Evolutionary conservation across 441 rosid genomes (phyloP).

Genomic region (Metrosideros polymorpha): DNA sequence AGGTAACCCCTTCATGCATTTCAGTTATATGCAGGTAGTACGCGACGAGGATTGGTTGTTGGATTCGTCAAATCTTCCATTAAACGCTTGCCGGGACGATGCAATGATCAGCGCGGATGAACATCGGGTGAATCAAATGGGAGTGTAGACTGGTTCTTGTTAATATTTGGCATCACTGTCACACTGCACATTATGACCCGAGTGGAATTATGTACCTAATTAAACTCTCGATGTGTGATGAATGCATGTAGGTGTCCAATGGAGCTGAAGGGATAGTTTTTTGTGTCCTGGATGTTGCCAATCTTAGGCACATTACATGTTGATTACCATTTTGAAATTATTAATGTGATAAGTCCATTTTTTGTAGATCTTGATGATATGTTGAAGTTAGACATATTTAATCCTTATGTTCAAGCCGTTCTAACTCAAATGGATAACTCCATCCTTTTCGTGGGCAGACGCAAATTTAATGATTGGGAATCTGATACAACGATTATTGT

Average conservation of each 20-base stretch:
- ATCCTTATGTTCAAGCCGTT: background rate
- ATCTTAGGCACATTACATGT: background rate
- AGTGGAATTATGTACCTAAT: background rate
- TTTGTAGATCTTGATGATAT: background rate
- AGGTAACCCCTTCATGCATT: background rate
- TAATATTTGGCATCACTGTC: background rate
- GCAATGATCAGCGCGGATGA: background rate
- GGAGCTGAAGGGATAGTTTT: background rate
- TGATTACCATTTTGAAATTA: background rate
- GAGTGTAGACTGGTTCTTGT: too few species aligned
- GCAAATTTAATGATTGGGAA: background rate
- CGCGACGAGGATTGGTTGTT: background rate
- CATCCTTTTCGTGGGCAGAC: accelerated
- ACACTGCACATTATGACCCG: background rate
- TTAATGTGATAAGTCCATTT: background rate
- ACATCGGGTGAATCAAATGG: too few species aligned
- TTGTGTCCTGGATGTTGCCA: background rate
- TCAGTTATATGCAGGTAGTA: background rate
- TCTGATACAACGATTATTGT: background rate
- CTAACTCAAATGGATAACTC: background rate
- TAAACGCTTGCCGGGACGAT: background rate
- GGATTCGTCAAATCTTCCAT: background rate
- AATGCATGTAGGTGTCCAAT: background rate
- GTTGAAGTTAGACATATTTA: background rate
- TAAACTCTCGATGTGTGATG: background rate